Evolutionary conservation across 805 yeast species (phyloP).

Genomic region (Candida nonsorbophila): DNA sequence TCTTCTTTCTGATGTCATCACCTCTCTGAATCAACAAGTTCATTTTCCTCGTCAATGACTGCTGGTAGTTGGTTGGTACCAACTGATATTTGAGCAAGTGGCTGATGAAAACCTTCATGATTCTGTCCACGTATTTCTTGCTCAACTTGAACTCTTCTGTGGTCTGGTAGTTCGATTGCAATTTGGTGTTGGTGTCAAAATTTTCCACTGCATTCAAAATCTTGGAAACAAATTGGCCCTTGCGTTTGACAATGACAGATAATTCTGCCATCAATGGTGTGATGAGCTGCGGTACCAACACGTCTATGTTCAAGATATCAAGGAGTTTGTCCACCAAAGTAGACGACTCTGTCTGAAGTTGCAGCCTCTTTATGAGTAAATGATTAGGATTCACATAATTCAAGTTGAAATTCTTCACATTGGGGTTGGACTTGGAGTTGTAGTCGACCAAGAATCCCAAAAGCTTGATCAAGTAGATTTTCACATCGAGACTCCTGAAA

Average conservation of each 20-base stretch:
- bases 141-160: constrained; percentile 47
- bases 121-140: constrained; percentile 59
- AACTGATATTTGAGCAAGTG: constrained; percentile 29
- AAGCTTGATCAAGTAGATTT: constrained; percentile 69
- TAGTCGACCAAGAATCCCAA: constrained; percentile 45
- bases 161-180: constrained; percentile 44
- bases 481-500: constrained; percentile 50
- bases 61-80: constrained; percentile 29
- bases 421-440: constrained; percentile 38
- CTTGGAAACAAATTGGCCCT: constrained; percentile 56
- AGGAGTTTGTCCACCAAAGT: constrained; percentile 64
- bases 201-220: constrained; percentile 55
- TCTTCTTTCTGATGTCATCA: constrained; percentile 35
- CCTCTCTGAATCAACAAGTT: constrained; percentile 28
- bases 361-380: constrained; percentile 50
- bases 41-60: constrained; percentile 21
- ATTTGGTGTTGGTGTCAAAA: constrained; percentile 55
- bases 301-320: constrained; percentile 49
- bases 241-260: constrained; percentile 55
- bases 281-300: constrained; percentile 48
- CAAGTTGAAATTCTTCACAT: constrained; percentile 39
- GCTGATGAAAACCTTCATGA: constrained; percentile 41
- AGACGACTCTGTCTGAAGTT: constrained; percentile 64
- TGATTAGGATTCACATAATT: constrained; percentile 52
- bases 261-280: constrained; percentile 66